These are phyloP conservation scores for Yamadazyma kanchanaburiensis DNA, from an alignment of 1,139 yeast species.

Conservation along the genomic window DNA sequence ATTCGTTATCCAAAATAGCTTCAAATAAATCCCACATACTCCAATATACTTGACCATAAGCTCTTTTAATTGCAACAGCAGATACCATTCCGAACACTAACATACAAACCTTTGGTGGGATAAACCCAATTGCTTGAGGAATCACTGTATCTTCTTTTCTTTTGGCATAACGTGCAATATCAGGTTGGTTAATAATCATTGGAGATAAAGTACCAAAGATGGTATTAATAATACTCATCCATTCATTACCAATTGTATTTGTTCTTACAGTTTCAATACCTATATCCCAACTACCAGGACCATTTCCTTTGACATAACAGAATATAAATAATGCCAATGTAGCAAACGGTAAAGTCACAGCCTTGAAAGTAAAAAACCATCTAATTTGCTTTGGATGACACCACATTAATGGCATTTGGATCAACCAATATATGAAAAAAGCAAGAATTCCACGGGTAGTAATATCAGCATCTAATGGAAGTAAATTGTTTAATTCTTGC, in stretches of 20 bases:
- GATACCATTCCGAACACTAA: constrained; percentile 13
- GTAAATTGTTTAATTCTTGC: constrained; percentile 10
- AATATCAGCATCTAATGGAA: constrained; percentile 12
- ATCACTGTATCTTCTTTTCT: constrained; percentile 11
- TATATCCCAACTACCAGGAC: constrained; percentile 14
- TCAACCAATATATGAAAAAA: constrained; percentile 12
- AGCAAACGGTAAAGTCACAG: constrained; percentile 13
- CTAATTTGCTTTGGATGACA: constrained; percentile 14
- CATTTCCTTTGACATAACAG: constrained; percentile 12
- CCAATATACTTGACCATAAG: constrained; percentile 14
- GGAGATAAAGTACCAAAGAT: constrained; percentile 15
- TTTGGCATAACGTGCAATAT: constrained; percentile 14
- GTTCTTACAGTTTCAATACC: constrained; percentile 7
- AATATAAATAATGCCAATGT: constrained; percentile 12
- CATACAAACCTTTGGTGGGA: constrained; percentile 12
- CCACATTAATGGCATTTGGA: constrained; percentile 15
- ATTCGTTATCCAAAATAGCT: constrained; percentile 14
- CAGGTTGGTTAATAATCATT: constrained; percentile 16
- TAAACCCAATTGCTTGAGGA: constrained; percentile 14
- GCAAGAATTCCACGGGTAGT: constrained; percentile 12
- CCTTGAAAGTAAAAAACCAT: constrained; percentile 12
- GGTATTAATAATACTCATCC: constrained; percentile 14
- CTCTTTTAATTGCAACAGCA: constrained; percentile 10
- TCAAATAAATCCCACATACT: constrained; percentile 14
- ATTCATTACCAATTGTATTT: constrained; percentile 9